Base-by-base conservation (phyloP, 2,329 filamentous ascomycete species). In the Phyllachora maydis region DNA sequence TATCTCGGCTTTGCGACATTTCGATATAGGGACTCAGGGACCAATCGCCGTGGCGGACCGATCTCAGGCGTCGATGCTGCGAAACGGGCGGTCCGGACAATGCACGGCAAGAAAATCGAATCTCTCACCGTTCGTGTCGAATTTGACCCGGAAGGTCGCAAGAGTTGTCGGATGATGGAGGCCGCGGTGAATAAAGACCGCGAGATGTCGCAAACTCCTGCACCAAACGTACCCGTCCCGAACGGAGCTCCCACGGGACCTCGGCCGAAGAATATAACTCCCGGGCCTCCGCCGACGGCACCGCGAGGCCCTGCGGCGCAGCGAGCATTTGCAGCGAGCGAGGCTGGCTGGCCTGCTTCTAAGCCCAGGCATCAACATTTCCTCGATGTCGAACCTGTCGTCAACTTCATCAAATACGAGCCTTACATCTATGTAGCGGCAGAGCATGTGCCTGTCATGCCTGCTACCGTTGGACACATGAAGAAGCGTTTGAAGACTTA, bases 1-100 rank as follows among this genome's bases (percentile, higher is more conserved):
- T 91, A 90, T 41, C 62, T 98, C 8, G 88, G 88, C 8, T 83
- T 98, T 42, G 91, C 79, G 33, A 79, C 81, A 10, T 81, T 98
- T 41, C 71, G 75, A 28, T 98, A 90, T 46, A 71, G 75, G 38
- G 85, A 95, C 42, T 54, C 60, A 2, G 61, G 66, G 52, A 46
- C 50, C 25, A 43, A 52, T 54, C 33, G 57, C 47, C 39, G 67
- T 49, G 37, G 54, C 34, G 39, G 51, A 2, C 49, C 61, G 3
- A 51, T 79, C 18, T 62, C 70, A 23, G 88, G 81, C 5, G 67
- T 75, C 19, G 72, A 77, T 29, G 78, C 83, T 19, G 85, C 88
- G 6, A 78, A 76, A 37, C 64, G 67, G 35, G 88, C 88, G 7
- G 70, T 83, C 18, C 64, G 71, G 30, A 64, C 71, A 32, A 79